These are phyloP conservation scores for Aspergillus puulaauensis DNA, from an alignment of 2,329 filamentous ascomycete species.

Conservation along the genomic window DNA sequence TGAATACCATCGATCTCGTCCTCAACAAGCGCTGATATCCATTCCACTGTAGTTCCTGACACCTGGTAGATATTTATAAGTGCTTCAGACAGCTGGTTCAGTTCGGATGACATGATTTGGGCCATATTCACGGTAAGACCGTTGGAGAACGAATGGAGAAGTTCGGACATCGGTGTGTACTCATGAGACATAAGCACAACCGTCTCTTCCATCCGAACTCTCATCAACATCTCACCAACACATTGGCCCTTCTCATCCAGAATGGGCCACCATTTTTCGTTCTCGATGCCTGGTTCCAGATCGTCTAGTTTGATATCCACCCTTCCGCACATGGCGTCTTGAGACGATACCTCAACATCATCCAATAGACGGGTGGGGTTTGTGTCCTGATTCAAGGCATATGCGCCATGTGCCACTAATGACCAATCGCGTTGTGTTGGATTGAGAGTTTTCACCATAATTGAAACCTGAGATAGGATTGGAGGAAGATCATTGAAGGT, in stretches of 20 bases:
- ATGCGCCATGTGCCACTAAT: conserved; percentile 45
- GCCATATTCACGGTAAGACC: conserved; percentile 84
- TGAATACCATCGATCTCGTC: conserved; percentile 95
- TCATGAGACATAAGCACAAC: conserved; percentile 84
- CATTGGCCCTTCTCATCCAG: conserved; percentile 72
- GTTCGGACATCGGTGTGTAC: conserved; percentile 77
- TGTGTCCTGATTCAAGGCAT: conserved; percentile 41
- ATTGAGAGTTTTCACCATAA: conserved; percentile 48
- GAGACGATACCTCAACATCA: conserved; percentile 48
- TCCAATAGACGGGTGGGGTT: conserved; percentile 42
- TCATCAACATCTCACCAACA: conserved; percentile 82
- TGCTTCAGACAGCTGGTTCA: conserved; percentile 78
- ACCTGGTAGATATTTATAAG: conserved; percentile 95
- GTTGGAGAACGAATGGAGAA: conserved; percentile 81
- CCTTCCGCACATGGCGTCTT: conserved; percentile 50
- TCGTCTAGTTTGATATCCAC: conserved; percentile 83
- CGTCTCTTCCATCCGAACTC: conserved; percentile 80
- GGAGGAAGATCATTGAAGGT: conserved; percentile 48
- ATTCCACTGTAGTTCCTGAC: conserved; percentile 77
- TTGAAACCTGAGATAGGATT: conserved; percentile 46
- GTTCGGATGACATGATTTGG: conserved; percentile 71
- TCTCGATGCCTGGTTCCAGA: conserved; percentile 71
- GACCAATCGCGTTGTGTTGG: conserved; percentile 52
- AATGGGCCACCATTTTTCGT: conserved; percentile 86
- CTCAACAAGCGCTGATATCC: conserved; percentile 90